phyloP scores from a whole-genome alignment of 139 green algal species.

The Yamagishiella unicocca region DNA sequence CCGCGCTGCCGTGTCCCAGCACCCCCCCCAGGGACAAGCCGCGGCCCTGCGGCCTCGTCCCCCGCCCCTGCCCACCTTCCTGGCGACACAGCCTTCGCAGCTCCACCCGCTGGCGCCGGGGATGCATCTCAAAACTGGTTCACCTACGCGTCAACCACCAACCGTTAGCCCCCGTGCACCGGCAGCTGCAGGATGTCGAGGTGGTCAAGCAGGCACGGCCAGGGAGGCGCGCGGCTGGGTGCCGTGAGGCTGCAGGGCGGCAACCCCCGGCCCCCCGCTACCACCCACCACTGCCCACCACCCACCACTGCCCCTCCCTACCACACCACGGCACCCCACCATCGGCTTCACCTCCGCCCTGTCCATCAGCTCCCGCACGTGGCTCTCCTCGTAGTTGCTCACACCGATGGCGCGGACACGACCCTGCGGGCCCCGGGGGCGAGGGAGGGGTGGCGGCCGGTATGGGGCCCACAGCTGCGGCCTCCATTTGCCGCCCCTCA shows the following conservation, averaged over 20 bases:
- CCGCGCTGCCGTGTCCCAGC: too few relatives aligned
- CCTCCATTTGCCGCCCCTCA: too few relatives aligned
- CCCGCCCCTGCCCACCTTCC: conserved; percentile 6
- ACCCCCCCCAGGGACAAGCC: too few relatives aligned
- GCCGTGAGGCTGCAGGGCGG: too few relatives aligned
- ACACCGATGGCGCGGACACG: conserved; percentile 76
- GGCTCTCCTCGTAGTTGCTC: conserved; percentile 74
- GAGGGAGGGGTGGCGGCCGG: not conserved
- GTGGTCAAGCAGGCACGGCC: too few relatives aligned
- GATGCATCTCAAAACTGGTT: conserved; percentile 68
- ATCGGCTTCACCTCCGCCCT: conserved; percentile 55
- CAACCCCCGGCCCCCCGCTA: too few relatives aligned
- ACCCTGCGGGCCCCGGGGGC: conserved; percentile 32
- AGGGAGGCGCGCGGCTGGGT: too few relatives aligned
- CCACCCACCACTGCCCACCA: not conserved
- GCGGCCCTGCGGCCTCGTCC: too few relatives aligned
- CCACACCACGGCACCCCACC: not conserved
- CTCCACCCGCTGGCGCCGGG: conserved; percentile 31
- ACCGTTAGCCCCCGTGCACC: too few relatives aligned
- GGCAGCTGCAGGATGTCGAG: too few relatives aligned
- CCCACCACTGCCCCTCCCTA: not conserved
- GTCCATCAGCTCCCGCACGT: conserved; percentile 70
- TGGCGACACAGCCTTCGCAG: conserved; percentile 48
- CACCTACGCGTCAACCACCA: too few relatives aligned
- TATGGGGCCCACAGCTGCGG: not conserved